These are phyloP conservation scores for Rosa multiflora DNA, from an alignment of 306 rosid species.

Conservation along the genomic window DNA sequence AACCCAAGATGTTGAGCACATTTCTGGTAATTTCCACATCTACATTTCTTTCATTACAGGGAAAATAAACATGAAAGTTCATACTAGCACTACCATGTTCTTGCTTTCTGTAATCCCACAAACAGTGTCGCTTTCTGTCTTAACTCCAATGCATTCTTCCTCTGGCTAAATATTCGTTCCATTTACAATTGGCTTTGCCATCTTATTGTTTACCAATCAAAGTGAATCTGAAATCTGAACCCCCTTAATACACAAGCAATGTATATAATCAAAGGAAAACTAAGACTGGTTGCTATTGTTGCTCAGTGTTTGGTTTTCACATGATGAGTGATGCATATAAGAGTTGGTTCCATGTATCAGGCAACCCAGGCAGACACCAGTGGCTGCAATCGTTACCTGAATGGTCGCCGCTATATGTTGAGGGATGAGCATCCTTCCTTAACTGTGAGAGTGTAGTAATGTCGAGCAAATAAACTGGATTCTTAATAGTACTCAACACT, in stretches of 20 bases:
- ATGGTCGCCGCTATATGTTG: slow-evolving; percentile 57
- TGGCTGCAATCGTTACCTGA: slow-evolving; percentile 91
- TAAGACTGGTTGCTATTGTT: neutral
- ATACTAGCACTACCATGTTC: slow-evolving; percentile 1
- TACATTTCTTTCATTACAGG: slow-evolving; percentile 17
- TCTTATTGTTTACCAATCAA: slow-evolving; percentile 26
- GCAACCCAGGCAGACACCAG: slow-evolving; percentile 96
- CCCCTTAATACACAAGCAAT: slow-evolving; percentile 11
- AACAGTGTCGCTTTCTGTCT: slow-evolving; percentile 22
- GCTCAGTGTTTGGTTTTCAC: slow-evolving; percentile 21
- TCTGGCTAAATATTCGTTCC: slow-evolving; percentile 33
- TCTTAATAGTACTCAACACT: slow-evolving; percentile 59
- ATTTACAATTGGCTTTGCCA: slow-evolving; percentile 43
- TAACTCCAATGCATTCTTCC: slow-evolving; percentile 23
- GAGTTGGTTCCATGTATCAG: slow-evolving; percentile 98
- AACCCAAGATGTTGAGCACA: neutral
- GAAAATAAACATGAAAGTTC: neutral
- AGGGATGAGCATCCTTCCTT: slow-evolving; percentile 91
- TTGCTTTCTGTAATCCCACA: slow-evolving; percentile 20
- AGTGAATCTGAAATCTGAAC: slow-evolving; percentile 25
- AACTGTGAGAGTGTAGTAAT: slow-evolving; percentile 84
- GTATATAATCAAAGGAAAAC: slow-evolving; percentile 19
- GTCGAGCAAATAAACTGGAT: slow-evolving; percentile 73
- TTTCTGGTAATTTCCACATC: slow-evolving; percentile 20
- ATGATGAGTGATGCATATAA: slow-evolving; percentile 64